Conservation (phyloP, 2,329 filamentous ascomycete genomes). For the Pseudogymnoascus sp. region DNA sequence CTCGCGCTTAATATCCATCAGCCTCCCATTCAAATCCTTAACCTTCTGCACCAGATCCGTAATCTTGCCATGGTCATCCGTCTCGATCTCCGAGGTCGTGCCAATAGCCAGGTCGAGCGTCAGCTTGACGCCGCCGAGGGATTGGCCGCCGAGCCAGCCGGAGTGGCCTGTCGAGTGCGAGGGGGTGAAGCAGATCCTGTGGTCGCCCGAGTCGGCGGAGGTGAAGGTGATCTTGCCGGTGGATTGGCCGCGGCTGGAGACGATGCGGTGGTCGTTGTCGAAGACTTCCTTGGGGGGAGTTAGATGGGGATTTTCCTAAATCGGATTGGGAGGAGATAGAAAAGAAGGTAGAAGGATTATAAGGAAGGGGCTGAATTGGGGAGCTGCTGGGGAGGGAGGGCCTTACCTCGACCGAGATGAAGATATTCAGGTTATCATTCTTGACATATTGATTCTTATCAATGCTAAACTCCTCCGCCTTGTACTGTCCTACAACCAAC, state of each 20-base stretch:
- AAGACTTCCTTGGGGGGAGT: constrained; percentile 64
- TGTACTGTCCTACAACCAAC: constrained; percentile 87
- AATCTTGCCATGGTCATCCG: constrained; percentile 87
- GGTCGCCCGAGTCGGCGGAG: constrained; percentile 87
- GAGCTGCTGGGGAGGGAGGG: neutral
- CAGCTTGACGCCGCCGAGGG: constrained; percentile 73
- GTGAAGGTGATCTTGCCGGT: constrained; percentile 91
- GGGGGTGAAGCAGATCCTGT: constrained; percentile 90
- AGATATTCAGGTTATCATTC: constrained; percentile 71
- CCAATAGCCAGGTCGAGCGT: constrained; percentile 88
- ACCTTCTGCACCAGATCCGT: constrained; percentile 82
- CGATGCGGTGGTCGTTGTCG: constrained; percentile 94
- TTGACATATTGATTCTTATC: constrained; percentile 58
- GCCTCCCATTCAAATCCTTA: constrained; percentile 75
- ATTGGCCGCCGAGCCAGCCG: constrained; percentile 61
- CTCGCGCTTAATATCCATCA: constrained; percentile 85
- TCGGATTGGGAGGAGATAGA: constrained; percentile 11
- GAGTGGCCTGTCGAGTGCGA: constrained; percentile 60
- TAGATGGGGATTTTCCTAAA: constrained; percentile 10
- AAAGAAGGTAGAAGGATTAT: too few relatives aligned
- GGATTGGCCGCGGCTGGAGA: constrained; percentile 70
- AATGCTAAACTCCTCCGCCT: constrained; percentile 75
- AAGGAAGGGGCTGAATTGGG: neutral
- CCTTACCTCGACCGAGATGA: constrained; percentile 79
- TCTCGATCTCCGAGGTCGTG: constrained; percentile 89